phyloP scores from a whole-genome alignment of 2,329 filamentous ascomycete genomes.

The Cordyceps cicadae region DNA sequence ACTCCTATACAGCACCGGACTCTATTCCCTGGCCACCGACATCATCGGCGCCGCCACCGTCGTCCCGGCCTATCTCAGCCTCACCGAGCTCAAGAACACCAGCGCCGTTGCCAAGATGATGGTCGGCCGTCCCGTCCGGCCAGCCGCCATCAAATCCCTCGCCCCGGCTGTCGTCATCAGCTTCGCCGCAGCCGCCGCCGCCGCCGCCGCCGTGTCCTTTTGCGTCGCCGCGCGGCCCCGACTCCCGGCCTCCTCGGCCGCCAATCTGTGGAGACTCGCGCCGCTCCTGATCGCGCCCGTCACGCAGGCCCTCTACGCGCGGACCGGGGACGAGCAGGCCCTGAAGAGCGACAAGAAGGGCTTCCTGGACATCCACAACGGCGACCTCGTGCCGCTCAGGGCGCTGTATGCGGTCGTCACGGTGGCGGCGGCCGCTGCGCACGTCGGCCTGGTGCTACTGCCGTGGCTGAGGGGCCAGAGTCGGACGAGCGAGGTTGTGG shows the following conservation, averaged over 20 bases:
- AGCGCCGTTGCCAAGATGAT: neutral
- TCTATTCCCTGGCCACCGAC: neutral
- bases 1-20: neutral
- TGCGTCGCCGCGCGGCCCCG: neutral
- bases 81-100: neutral
- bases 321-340: neutral
- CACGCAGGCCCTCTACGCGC: neutral
- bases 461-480: neutral
- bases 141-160: neutral
- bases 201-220: neutral
- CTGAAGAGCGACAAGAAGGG: neutral
- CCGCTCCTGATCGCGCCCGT: neutral
- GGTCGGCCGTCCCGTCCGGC: neutral
- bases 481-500: neutral
- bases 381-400: neutral
- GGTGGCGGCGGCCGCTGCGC: neutral
- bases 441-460: neutral
- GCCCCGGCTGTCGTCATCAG: neutral
- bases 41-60: neutral
- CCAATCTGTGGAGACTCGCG: neutral
- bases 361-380: neutral
- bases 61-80: neutral
- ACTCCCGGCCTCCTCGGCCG: neutral
- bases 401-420: neutral
- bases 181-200: neutral